phyloP scores from a whole-genome alignment of 257 asterid genomes.

The Cruciata laevipes region DNA sequence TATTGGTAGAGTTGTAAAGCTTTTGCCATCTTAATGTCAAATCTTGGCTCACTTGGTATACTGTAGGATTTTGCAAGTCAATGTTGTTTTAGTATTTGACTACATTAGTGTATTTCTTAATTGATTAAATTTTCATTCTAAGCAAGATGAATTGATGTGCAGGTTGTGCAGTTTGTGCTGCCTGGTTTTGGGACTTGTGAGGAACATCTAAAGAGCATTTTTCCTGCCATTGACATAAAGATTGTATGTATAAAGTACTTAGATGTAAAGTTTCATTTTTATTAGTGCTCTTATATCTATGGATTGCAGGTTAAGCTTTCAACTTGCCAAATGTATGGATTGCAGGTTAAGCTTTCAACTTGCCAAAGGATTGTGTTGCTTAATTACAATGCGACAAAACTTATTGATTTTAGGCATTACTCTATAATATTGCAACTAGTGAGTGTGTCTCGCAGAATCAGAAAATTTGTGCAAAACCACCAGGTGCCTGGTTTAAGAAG shows the following conservation, averaged over 20 bases:
- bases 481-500: slow-evolving; percentile 76
- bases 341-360: slow-evolving; percentile 84
- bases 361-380: slow-evolving; percentile 96
- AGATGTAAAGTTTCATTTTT: slow-evolving; percentile 1
- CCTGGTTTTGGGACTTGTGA: slow-evolving; percentile 97
- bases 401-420: slow-evolving; percentile 81
- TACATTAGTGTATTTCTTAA: too few relatives aligned
- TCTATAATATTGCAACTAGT: slow-evolving; percentile 89
- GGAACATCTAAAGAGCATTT: slow-evolving; percentile 86
- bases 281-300: slow-evolving; percentile 15
- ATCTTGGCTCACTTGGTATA: too few relatives aligned
- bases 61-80: too few relatives aligned
- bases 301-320: too few relatives aligned
- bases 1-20: too few relatives aligned
- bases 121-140: too few relatives aligned
- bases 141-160: slow-evolving; percentile 22
- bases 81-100: too few relatives aligned
- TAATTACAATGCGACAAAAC: slow-evolving; percentile 80
- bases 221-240: slow-evolving; percentile 88
- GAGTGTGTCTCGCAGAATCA: slow-evolving; percentile 72
- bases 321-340: slow-evolving; percentile 9
- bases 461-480: slow-evolving; percentile 88
- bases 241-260: slow-evolving; percentile 49
- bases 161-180: slow-evolving; percentile 94
- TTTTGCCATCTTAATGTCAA: too few relatives aligned